Evolutionary conservation across 2,329 filamentous ascomycete species (phyloP), one percentile per base, ranked within the genome.

Genomic region (Tricladium varicosporioides): DNA sequence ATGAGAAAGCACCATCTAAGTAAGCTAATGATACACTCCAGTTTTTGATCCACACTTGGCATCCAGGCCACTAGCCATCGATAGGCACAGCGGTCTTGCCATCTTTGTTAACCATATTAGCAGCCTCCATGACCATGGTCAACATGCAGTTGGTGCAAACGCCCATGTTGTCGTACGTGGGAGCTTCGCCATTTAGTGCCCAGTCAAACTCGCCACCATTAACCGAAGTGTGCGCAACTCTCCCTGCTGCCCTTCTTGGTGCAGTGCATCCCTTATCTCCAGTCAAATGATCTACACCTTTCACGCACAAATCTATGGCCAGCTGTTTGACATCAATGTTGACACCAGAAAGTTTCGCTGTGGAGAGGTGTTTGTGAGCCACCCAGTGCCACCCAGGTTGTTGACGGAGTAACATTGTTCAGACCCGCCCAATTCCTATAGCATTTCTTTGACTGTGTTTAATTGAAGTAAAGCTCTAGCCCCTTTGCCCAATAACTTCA

Each of bases 121-220:
- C 47, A 49, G 47, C 47, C n/a, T 49, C 47, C 47, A 49, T 49
- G 15, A 49, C 31, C 31, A 49, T 15, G 13, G 9, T 36, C 47
- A 49, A 2, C 8, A 49, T 32, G 47, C 47, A 49, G 11, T 18
- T 49, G 27, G 27, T 49, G n/a, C 47, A 49, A 32, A 18, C 8
- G 2, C 47, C 47, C 2, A n/a, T n/a, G 27, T 49, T 49, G 47
- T 49, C 47, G 27, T 13, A 49, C 5, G 10, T 5, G 19, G 47
- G 19, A 13, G 18, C 13, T 14, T 31, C 47, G 5, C 10, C 10
- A 33, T 31, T 15, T 15, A 49, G 19, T 32, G 47, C 19, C 47
- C 47, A 49, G 13, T 49, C n/a, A 18, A 49, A 49, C 19, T 49
- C 47, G 18, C 47, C 47, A 33, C 47, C 47, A 33, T 49, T 49